Base-by-base conservation (phyloP, 2,329 filamentous ascomycete species). In the Claviceps citrina region DNA sequence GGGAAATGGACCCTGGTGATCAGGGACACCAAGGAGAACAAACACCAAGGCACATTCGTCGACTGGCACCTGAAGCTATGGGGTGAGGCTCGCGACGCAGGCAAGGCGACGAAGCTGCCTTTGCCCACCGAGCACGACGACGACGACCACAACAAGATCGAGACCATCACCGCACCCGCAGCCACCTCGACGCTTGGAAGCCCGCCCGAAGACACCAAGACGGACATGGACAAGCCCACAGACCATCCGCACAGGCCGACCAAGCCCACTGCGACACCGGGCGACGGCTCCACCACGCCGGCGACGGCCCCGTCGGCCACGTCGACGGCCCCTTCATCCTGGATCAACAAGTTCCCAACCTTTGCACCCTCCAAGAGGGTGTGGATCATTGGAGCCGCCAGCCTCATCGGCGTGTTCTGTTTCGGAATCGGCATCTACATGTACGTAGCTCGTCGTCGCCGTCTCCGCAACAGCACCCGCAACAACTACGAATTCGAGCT, bases 51-150 rank as follows among this genome's bases (percentile, higher is more conserved):
- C 47, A 78, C 67, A 8, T 93, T 96, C 52, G 70, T 78, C 35
- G 89, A 98, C 62, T 98, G 87, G 85, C 83, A 84, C 52, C 68
- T 98, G 43, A 93, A 89, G 56, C 72, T 98, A 3, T 98, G 86
- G 85, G 91, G 91, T 45, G 87, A 95, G 59, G 71, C 73, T 44
- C 83, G 84, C 49, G 84, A 96, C 54, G 71, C 76, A 27, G 66
- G 70, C 37, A 83, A 82, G 55, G 80, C 87, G 39, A 71, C 63
- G 7, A 67, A 81, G 4, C 73, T 93, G 13, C 89, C 91, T 7
- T 73, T 95, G 65, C 91, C 91, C 0, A 76, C 73, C 5, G 81
- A 82, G 37, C 67, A 84, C 34, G 89, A 95, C 47, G 85, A 96
- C 53, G 78, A 81, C 43, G 77, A 94, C 52, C 83, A 87, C 57